These are phyloP conservation scores for Ophiostoma sp. DNA, from an alignment of 2,329 filamentous ascomycete genomes.

Conservation along the genomic window DNA sequence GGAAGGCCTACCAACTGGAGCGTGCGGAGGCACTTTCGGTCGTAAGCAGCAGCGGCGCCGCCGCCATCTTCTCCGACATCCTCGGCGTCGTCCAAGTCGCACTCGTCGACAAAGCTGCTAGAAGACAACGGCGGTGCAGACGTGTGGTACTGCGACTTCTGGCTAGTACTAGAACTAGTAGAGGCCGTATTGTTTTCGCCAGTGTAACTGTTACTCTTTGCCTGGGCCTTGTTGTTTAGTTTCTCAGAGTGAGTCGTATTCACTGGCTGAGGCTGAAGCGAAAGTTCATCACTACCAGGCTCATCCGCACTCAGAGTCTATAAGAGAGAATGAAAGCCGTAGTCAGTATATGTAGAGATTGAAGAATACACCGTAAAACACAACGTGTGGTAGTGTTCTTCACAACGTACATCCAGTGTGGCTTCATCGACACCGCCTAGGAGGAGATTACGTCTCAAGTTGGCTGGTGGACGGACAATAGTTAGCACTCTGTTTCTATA, in stretches of 20 bases:
- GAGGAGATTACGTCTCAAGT: slow-evolving; percentile 51
- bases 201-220: background rate
- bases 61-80: background rate
- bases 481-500: background rate
- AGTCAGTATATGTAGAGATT: background rate
- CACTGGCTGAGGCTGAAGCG: background rate
- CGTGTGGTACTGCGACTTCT: background rate
- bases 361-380: background rate
- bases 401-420: slow-evolving; percentile 33
- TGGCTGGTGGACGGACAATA: slow-evolving; percentile 36
- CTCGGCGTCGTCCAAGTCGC: background rate
- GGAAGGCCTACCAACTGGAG: slow-evolving; percentile 64
- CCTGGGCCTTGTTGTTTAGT: background rate
- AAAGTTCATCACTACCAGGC: background rate
- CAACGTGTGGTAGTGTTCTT: background rate
- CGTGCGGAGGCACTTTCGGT: slow-evolving; percentile 53
- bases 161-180: background rate
- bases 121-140: background rate
- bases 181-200: background rate
- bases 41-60: slow-evolving; percentile 32
- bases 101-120: background rate
- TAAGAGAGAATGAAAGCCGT: background rate
- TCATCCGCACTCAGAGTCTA: slow-evolving; percentile 42
- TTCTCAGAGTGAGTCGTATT: background rate
- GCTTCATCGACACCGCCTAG: slow-evolving; percentile 50